Conservation (phyloP, 2,329 filamentous ascomycete species). For the Diaporthe sp. region DNA sequence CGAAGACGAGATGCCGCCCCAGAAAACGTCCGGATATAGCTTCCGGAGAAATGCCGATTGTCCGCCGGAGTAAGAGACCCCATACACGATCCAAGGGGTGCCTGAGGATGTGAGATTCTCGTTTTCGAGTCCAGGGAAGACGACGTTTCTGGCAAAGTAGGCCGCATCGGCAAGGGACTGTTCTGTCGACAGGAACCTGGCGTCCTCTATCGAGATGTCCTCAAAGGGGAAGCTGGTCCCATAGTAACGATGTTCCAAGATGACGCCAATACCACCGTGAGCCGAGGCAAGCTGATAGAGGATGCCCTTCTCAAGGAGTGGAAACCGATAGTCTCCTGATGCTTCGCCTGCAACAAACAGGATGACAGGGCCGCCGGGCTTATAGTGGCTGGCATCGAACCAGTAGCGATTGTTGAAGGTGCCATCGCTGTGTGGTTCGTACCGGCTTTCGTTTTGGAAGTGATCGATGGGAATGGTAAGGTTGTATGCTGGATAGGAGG, state of each 20-base stretch:
- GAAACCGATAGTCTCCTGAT: slow-evolving; percentile 70
- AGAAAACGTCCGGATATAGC: slow-evolving; percentile 83
- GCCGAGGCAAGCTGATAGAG: slow-evolving; percentile 78
- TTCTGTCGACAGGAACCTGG: slow-evolving; percentile 86
- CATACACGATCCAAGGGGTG: slow-evolving; percentile 83
- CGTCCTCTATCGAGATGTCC: slow-evolving; percentile 75
- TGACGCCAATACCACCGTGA: slow-evolving; percentile 80
- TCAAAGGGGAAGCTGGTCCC: slow-evolving; percentile 79
- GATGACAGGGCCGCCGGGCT: slow-evolving; percentile 83
- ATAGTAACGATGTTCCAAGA: slow-evolving; percentile 91
- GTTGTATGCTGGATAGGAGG: slow-evolving; percentile 55
- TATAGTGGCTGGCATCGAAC: slow-evolving; percentile 84
- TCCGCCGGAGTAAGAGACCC: slow-evolving; percentile 86
- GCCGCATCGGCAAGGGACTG: slow-evolving; percentile 85
- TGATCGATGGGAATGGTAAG: slow-evolving; percentile 77
- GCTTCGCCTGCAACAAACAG: slow-evolving; percentile 82
- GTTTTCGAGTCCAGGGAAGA: slow-evolving; percentile 78
- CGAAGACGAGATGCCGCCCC: slow-evolving; percentile 83
- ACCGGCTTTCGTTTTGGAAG: slow-evolving; percentile 83
- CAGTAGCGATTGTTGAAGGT: slow-evolving; percentile 83
- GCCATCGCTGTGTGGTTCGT: slow-evolving; percentile 80
- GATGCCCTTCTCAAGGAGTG: slow-evolving; percentile 83
- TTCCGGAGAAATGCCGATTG: slow-evolving; percentile 83
- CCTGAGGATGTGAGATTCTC: slow-evolving; percentile 74
- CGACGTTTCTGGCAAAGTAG: slow-evolving; percentile 82